Conservation (phyloP, 2,329 filamentous ascomycete genomes). For the Pleoardoris graminearum region DNA sequence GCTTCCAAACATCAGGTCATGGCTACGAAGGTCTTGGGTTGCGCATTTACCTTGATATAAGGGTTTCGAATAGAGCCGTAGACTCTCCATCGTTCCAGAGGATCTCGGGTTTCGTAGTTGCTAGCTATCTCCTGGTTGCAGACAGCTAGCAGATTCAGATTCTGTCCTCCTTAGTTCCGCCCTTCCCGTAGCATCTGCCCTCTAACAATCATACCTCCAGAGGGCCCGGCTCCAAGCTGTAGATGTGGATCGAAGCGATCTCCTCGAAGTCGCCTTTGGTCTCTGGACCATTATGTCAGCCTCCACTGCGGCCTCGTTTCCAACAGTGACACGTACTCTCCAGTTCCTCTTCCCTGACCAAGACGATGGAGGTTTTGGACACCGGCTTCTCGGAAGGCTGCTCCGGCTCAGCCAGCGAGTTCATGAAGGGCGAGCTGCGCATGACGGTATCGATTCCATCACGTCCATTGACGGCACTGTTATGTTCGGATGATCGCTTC, state of each 20-base stretch:
- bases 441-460: conserved; percentile 70
- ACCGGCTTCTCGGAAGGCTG: conserved; percentile 53
- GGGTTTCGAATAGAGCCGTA: conserved; percentile 79
- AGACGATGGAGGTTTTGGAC: conserved; percentile 62
- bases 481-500: conserved; percentile 47
- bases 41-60: conserved; percentile 58
- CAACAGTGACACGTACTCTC: conserved; percentile 55
- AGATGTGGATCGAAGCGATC: conserved; percentile 82
- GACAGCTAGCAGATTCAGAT: conserved; percentile 70
- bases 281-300: conserved; percentile 53
- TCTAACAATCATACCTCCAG: conserved; percentile 58
- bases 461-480: conserved; percentile 45
- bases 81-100: conserved; percentile 59
- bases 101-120: conserved; percentile 61
- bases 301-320: too few species aligned
- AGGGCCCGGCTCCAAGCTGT: conserved; percentile 75
- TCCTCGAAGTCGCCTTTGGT: conserved; percentile 69
- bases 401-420: conserved; percentile 61
- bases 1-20: conserved; percentile 40
- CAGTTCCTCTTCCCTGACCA: conserved; percentile 74
- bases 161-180: conserved; percentile 52
- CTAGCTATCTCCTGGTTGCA: conserved; percentile 65
- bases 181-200: conserved; percentile 9
- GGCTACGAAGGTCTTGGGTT: background rate
- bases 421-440: conserved; percentile 68